phyloP scores from a whole-genome alignment of 176 grass and related monocot species.

The Oryza meridionalis region DNA sequence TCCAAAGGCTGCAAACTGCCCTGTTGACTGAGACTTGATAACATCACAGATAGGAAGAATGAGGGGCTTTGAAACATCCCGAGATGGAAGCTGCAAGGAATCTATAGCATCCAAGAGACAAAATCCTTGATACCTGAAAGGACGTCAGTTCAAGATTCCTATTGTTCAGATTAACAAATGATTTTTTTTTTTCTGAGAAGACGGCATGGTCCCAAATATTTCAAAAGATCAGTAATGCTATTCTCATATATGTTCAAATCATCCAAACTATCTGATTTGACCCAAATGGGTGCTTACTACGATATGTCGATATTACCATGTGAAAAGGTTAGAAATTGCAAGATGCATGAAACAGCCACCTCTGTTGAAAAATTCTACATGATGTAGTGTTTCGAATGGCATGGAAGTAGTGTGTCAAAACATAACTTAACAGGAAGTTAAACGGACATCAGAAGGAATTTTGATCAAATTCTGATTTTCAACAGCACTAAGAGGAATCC shows the following conservation, averaged over 20 bases:
- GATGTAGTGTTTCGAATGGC: neutral
- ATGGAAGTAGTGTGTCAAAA: neutral
- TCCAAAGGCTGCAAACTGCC: slow-evolving; percentile 86
- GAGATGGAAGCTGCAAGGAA: slow-evolving; percentile 72
- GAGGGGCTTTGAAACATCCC: slow-evolving; percentile 90
- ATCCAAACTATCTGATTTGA: slow-evolving; percentile 16
- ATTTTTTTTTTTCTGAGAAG: slow-evolving; percentile 15
- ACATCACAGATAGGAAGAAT: slow-evolving; percentile 99
- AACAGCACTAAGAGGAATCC: slow-evolving; percentile 88
- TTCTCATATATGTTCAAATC: slow-evolving; percentile 16
- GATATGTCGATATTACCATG: neutral
- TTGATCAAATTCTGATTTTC: slow-evolving; percentile 89
- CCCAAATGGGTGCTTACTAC: neutral
- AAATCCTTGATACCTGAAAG: slow-evolving; percentile 75
- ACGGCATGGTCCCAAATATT: neutral
- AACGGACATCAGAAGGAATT: slow-evolving; percentile 62
- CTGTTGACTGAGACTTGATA: slow-evolving; percentile 78
- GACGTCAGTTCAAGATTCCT: slow-evolving; percentile 24
- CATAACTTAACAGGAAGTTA: slow-evolving; percentile 76
- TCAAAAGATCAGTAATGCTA: neutral
- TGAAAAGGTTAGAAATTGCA: neutral
- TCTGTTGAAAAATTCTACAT: too few species aligned
- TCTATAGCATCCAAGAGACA: slow-evolving; percentile 91
- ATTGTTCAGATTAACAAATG: slow-evolving; percentile 1
- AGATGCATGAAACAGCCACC: neutral